Conservation (phyloP, 371 early-diverging fungal species). For the Zancudomyces culisetae region DNA sequence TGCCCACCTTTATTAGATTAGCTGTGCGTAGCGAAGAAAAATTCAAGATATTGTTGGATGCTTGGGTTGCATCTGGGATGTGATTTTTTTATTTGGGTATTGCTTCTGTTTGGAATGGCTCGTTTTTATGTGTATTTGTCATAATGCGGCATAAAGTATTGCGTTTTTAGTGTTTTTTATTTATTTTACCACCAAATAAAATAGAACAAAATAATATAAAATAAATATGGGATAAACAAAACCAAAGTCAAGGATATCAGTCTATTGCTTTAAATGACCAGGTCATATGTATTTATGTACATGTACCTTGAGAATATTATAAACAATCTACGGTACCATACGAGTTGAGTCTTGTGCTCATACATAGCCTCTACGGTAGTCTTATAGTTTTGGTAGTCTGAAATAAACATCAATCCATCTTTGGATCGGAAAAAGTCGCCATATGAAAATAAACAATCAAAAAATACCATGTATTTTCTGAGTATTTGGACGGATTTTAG, state of each 20-base stretch:
- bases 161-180: too few relatives aligned
- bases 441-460: conserved; percentile 28
- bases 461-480: conserved; percentile 57
- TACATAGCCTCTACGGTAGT: conserved; percentile 57
- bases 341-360: conserved; percentile 68
- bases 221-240: not conserved
- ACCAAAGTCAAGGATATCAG: not conserved
- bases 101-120: too few relatives aligned
- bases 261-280: conserved; percentile 8
- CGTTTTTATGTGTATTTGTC: too few relatives aligned
- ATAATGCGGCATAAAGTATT: too few relatives aligned
- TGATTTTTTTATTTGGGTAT: too few relatives aligned
- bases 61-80: conserved; percentile 16
- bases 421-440: conserved; percentile 6
- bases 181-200: not conserved
- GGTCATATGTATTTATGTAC: conserved; percentile 46
- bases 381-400: conserved; percentile 29
- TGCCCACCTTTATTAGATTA: conserved; percentile 50
- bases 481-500: conserved; percentile 39
- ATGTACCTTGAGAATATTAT: conserved; percentile 87
- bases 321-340: conserved; percentile 92
- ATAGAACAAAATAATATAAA: too few relatives aligned
- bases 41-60: conserved; percentile 36
- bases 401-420: conserved; percentile 27
- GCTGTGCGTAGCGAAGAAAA: conserved; percentile 52